Evolutionary conservation across 352 stramenopile genomes (phyloP), one percentile per base, ranked within the genome.

Genomic region (Globisporangium uncinulatum): DNA sequence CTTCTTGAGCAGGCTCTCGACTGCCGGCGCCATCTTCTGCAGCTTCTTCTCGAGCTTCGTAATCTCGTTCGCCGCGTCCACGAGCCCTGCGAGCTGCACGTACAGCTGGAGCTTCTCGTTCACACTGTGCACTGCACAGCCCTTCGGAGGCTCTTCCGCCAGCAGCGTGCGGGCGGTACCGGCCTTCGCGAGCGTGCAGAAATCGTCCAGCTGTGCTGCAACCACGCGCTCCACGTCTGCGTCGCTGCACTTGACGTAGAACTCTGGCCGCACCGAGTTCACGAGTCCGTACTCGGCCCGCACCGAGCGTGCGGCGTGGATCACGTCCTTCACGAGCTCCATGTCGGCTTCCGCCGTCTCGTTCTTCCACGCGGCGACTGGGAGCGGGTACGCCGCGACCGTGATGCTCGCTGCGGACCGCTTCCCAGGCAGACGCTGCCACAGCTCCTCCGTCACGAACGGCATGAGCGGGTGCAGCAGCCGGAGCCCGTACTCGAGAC

Each of bases 391-490:
- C 59, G 76, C 57, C 0, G 82, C 80, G 39, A 94, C 77, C 57
- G 83, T 89, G 61, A 95, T 93, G 69, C 81, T 92, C 17, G 70
- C 53, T 0, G 72, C 73, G 36, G 73, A 75, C 41, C 76, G 82
- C 65, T 84, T 81, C 57, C 83, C 83, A 1, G 84, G 86, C 57
- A 95, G 66, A 36, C 86, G 86, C 66, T 95, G 84, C 85, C 85
- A 96, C 46, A 96, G 63, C 68, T 96, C 86, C 69, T 99, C 97
- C 21, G 96, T 99, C 51, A 99, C 92, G 66, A 97, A 99, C 24
- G 97, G 97, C 95, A 99, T 98, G 71, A 98, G 93, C 37, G 97
- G 97, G 78, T 99, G 97, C 19, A 99, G 77, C 45, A 99, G 82
- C 31, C 92, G 84, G 56, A 96, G 61, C 31, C 79, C 82, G 39